phyloP scores from a whole-genome alignment of 371 early-diverging fungal genomes.

The Actinomortierella wolfii region DNA sequence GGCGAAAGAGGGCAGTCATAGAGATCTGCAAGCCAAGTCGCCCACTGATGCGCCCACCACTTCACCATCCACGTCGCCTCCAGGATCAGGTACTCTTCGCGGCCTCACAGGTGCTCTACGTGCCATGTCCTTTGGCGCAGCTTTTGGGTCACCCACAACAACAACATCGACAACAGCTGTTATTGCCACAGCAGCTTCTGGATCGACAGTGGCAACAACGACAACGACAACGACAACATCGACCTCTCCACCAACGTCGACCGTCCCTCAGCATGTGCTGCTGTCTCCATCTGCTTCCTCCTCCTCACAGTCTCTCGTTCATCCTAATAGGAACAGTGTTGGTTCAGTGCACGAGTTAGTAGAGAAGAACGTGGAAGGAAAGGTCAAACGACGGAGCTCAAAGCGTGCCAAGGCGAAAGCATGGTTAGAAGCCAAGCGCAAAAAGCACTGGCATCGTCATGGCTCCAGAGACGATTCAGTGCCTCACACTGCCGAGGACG shows the following conservation, averaged over 20 bases:
- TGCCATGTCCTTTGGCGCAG: slow-evolving; percentile 31
- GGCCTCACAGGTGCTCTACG: slow-evolving; percentile 31
- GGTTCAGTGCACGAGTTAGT: too few species aligned
- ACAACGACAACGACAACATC: background rate
- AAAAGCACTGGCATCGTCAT: slow-evolving; percentile 12
- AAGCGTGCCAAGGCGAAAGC: slow-evolving; percentile 39
- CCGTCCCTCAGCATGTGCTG: background rate
- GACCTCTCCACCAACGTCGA: background rate
- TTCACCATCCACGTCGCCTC: slow-evolving; percentile 15
- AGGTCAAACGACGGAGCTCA: slow-evolving; percentile 28
- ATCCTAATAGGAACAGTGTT: background rate
- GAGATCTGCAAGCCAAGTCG: background rate
- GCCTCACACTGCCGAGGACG: background rate
- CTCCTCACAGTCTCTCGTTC: background rate
- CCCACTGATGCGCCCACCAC: background rate
- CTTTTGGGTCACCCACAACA: background rate
- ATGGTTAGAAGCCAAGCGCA: slow-evolving; percentile 35
- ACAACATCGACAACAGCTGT: background rate
- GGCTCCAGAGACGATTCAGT: slow-evolving; percentile 2
- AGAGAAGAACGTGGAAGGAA: slow-evolving; percentile 8
- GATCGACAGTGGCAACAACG: background rate
- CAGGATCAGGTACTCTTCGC: slow-evolving; percentile 27
- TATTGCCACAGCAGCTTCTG: background rate
- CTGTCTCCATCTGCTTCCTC: background rate
- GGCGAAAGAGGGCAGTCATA: slow-evolving; percentile 1